Evolutionary conservation across 768 basidiomycete species (phyloP), one percentile per base, ranked within the genome.

Genomic region (Cyathus striatus): DNA sequence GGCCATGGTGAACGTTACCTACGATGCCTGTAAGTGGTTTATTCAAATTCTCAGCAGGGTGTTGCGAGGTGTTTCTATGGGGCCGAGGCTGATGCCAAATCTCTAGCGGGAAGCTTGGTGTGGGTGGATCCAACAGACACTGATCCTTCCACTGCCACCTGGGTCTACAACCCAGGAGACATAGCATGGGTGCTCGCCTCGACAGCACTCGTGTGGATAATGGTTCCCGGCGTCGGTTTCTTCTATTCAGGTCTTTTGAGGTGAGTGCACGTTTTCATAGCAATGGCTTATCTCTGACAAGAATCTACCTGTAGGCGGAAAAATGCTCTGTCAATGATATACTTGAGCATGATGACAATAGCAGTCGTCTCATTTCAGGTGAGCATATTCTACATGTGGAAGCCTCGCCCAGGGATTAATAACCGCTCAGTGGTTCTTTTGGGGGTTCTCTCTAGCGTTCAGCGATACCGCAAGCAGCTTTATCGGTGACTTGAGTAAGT

Each of bases 371-470:
- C 83, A 4, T 91, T 92, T 68, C 86, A 91, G 72, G 90, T 89
- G 47, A 45, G 79, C 48, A 27, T 7, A 16, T 2, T 41, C 21
- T 18, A 23, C 30, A 12, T 9, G 35, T 37, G 14, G 25, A 12
- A 34, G 26, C 4, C 2, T 10, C 6, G 14, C 2, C 22, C 20
- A 36, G 22, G 36, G 34, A 23, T 17, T 6, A 5, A 23, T 34
- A 16, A 23, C 52, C 51, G 47, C 46, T 13, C 49, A 92, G 85
- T 94, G 91, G 91, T 93, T 91, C 71, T 93, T 95, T 74, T 96
- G 94, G 94, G 94, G 94, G 2, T 97, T 76, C 66, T 93, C 91
- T 1, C 71, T 98, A 16, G 79, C 94, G 0, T 98, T 98, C 69
- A 86, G 84, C 47, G 87, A 90, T 10, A 79, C 74, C 0, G 90